A percentile compares a stretch with the other conserved stretches of the same genome.
These are phyloP conservation scores for Xerocomellus chrysenteron DNA, from an alignment of 768 basidiomycete species.

Conservation along the genomic window DNA sequence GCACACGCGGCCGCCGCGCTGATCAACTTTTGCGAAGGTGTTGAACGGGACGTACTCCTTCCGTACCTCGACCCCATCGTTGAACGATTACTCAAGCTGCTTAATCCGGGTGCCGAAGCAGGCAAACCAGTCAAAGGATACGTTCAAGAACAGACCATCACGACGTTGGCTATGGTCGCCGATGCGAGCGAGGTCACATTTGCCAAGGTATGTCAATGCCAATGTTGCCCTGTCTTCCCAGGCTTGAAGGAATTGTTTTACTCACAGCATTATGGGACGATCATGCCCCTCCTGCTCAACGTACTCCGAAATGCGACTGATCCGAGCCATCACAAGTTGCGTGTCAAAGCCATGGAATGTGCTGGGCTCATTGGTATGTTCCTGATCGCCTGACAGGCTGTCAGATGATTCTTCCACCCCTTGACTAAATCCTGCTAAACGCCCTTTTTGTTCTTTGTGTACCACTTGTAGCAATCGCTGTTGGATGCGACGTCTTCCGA, in stretches of 20 bases:
- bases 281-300: constrained; percentile 79
- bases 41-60: constrained; percentile 65
- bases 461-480: constrained; percentile 66
- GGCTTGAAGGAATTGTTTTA: background rate
- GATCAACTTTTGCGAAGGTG: constrained; percentile 90
- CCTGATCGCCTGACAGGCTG: background rate
- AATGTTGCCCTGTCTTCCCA: too few species aligned
- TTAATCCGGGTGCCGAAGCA: constrained; percentile 51
- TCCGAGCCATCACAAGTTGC: constrained; percentile 62
- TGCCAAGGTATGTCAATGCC: constrained; percentile 49
- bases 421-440: background rate
- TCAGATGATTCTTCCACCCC: background rate
- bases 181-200: constrained; percentile 81
- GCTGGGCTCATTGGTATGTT: constrained; percentile 77
- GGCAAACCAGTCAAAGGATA: constrained; percentile 49
- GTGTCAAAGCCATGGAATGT: constrained; percentile 89
- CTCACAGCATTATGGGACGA: constrained; percentile 64
- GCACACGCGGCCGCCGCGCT: constrained; percentile 84
- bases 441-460: background rate
- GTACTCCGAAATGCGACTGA: constrained; percentile 73
- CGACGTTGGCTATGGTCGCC: constrained; percentile 86
- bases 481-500: constrained; percentile 76
- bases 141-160: constrained; percentile 87
- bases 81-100: constrained; percentile 54
- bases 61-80: constrained; percentile 83